Percentiles rank a stretch among this genome's conserved stretches.
Conservation (phyloP, 164 flowering plant species). For the Kingdonia uniflora region DNA sequence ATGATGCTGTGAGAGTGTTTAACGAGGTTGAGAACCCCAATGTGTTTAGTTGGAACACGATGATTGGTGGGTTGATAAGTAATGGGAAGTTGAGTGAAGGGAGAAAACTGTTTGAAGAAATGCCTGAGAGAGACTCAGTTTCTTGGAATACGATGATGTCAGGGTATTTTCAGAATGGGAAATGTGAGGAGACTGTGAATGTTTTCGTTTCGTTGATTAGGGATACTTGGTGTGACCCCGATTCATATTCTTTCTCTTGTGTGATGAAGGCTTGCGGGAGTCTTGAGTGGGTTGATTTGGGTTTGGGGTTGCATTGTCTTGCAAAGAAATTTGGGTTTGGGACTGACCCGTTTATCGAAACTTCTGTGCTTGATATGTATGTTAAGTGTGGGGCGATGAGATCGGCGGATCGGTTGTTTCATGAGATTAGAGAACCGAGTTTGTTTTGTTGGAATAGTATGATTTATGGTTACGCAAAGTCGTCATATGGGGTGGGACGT, state of each 20-base stretch:
- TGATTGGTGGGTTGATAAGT: constrained; percentile 5
- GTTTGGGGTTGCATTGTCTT: constrained; percentile 1
- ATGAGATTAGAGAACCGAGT: background rate
- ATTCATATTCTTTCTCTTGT: constrained; percentile 4
- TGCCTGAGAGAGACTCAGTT: background rate
- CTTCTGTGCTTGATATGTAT: constrained; percentile 7
- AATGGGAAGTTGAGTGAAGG: background rate
- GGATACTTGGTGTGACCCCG: constrained; percentile 1
- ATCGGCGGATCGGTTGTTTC: constrained; percentile 1
- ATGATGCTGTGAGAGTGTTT: background rate
- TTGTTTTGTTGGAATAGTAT: constrained; percentile 8
- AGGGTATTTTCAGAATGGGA: constrained; percentile 8
- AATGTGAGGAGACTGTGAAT: constrained; percentile 2
- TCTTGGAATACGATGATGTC: constrained; percentile 4
- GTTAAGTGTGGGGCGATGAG: constrained; percentile 6
- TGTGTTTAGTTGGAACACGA: constrained; percentile 8
- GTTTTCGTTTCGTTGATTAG: constrained; percentile 1
- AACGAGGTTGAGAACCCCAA: background rate
- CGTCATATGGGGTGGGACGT: background rate
- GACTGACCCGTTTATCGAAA: background rate
- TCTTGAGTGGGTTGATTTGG: constrained; percentile 3
- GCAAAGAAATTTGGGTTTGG: constrained; percentile 4
- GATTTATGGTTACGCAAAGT: constrained; percentile 1
- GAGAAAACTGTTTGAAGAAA: background rate
- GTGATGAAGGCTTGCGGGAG: constrained; percentile 7